Conservation (phyloP, 2,329 filamentous ascomycete species). For the Berkeleyomyces basicola region DNA sequence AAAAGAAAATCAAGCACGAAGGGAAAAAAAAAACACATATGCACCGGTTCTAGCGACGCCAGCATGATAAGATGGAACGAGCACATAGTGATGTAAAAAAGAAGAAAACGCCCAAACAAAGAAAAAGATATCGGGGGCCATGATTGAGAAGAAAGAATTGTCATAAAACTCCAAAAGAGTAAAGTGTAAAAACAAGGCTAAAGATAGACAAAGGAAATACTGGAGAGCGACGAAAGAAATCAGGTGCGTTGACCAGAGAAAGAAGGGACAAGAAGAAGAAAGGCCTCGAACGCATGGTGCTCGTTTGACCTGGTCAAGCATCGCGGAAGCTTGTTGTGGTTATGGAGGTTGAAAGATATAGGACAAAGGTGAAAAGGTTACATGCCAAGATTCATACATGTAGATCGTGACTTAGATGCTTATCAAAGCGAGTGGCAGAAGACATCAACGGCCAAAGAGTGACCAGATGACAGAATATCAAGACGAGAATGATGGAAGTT, state of each 20-base stretch:
- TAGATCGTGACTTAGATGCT: constrained; percentile 14
- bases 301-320: constrained; percentile 3
- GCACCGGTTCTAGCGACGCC: not conserved
- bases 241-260: constrained; percentile 10
- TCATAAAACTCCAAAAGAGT: not conserved
- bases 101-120: not conserved
- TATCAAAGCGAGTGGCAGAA: constrained; percentile 11
- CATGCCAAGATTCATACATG: constrained; percentile 13
- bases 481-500: constrained; percentile 1
- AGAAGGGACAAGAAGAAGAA: constrained; percentile 6
- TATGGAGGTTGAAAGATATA: not conserved
- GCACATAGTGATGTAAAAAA: not conserved
- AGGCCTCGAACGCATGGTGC: constrained; percentile 6
- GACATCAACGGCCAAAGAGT: constrained; percentile 15
- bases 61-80: not conserved
- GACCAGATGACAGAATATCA: constrained; percentile 11
- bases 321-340: not conserved
- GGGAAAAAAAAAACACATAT: not conserved
- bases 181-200: constrained; percentile 1
- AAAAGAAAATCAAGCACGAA: not conserved
- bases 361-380: constrained; percentile 7
- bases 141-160: not conserved
- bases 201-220: constrained; percentile 3
- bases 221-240: constrained; percentile 17
- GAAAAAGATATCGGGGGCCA: not conserved